These are phyloP conservation scores for Suhomyces sp. DNA, from an alignment of 805 yeast genomes.

Conservation along the genomic window DNA sequence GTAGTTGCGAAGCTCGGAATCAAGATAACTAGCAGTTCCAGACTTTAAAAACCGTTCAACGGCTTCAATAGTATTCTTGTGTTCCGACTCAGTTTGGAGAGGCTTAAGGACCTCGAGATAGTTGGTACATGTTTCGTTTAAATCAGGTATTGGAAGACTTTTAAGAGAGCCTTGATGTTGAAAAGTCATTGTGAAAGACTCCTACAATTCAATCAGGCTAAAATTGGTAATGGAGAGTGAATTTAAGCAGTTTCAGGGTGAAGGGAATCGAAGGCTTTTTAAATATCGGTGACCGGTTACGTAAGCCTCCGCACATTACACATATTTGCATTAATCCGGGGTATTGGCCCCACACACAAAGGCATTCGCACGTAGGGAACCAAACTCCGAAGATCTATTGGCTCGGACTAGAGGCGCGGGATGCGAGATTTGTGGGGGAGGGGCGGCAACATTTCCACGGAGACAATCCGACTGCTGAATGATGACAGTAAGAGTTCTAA, in stretches of 20 bases:
- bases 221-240: background rate
- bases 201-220: background rate
- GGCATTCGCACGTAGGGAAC: background rate
- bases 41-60: slow-evolving; percentile 54
- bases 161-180: slow-evolving; percentile 56
- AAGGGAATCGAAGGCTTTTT: background rate
- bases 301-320: background rate
- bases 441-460: background rate
- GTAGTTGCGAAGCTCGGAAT: slow-evolving; percentile 61
- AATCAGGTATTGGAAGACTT: slow-evolving; percentile 78
- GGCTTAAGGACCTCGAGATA: slow-evolving; percentile 73
- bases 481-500: background rate
- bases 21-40: slow-evolving; percentile 53
- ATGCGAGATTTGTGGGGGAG: background rate
- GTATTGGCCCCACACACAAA: slow-evolving; percentile 6
- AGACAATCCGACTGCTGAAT: background rate
- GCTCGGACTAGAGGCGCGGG: background rate
- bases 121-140: slow-evolving; percentile 60
- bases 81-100: slow-evolving; percentile 74
- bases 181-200: slow-evolving; percentile 36
- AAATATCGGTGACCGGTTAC: slow-evolving; percentile 1
- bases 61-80: slow-evolving; percentile 55
- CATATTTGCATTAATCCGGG: slow-evolving; percentile 1
- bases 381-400: slow-evolving; percentile 2
- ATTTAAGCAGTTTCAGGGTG: background rate